A percentile compares a stretch with the other conserved stretches of the same genome.
phyloP scores from a whole-genome alignment of 352 stramenopile species.

The Pseudoperonospora humuli region DNA sequence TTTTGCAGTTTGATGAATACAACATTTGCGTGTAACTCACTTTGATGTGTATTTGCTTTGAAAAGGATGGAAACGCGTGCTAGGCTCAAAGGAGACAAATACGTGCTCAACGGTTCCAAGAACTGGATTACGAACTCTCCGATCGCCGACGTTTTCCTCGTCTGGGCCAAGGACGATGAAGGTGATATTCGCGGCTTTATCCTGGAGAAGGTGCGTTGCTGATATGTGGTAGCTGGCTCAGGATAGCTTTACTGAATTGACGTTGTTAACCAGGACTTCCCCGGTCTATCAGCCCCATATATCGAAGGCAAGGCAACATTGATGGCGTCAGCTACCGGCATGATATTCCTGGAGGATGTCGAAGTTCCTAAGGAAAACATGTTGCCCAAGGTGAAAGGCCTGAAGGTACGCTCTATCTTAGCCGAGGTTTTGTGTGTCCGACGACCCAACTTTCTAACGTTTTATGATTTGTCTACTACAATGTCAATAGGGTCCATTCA shows the following conservation, averaged over 20 bases:
- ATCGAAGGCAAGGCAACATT: constrained; percentile 96
- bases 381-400: constrained; percentile 84
- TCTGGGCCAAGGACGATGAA: constrained; percentile 95
- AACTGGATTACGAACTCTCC: constrained; percentile 97
- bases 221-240: neutral
- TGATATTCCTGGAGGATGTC: constrained; percentile 98
- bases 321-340: constrained; percentile 92
- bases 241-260: neutral
- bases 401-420: constrained; percentile 40
- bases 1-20: neutral
- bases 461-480: neutral
- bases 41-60: neutral
- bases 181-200: constrained; percentile 93
- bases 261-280: constrained; percentile 56
- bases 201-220: constrained; percentile 79
- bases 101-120: constrained; percentile 93
- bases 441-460: neutral
- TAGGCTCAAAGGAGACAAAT: constrained; percentile 82
- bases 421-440: neutral
- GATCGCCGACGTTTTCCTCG: constrained; percentile 95
- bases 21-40: constrained; percentile 1
- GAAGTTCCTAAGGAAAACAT: constrained; percentile 91
- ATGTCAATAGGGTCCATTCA: constrained; percentile 87
- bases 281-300: constrained; percentile 89
- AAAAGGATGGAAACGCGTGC: constrained; percentile 92